Evolutionary conservation across 345 rosid genomes (phyloP).

Genomic region (Brassica nigra): DNA sequence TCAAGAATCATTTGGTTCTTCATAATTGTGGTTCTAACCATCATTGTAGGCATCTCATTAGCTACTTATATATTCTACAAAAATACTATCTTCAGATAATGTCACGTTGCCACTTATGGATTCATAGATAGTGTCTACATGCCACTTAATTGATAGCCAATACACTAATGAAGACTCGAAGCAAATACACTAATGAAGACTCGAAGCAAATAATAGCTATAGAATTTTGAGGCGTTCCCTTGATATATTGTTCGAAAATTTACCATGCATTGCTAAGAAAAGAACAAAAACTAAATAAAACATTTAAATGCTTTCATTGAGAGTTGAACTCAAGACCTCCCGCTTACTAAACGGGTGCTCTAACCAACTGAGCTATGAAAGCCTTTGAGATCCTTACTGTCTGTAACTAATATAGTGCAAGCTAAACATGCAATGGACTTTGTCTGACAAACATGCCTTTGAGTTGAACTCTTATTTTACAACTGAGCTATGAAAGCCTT

Average conservation of each 20-base stretch:
- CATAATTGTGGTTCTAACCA: not conserved
- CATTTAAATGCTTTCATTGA: constrained; percentile 50
- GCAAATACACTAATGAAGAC: no score
- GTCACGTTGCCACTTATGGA: not conserved
- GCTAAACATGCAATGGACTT: no score
- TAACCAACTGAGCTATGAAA: constrained; percentile 93
- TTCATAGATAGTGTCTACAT: not conserved
- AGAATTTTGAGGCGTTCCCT: not conserved
- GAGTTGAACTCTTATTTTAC: constrained; percentile 2
- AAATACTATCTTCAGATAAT: not conserved
- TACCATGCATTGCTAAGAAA: not conserved
- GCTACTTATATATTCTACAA: not conserved
- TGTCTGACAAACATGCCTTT: no score
- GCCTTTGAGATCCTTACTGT: not conserved
- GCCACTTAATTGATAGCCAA: not conserved
- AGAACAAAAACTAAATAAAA: not conserved
- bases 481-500: constrained; percentile 68
- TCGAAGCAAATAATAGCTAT: not conserved
- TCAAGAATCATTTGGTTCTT: not conserved
- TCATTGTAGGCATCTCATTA: not conserved
- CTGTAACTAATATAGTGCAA: no score
- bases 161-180: not conserved
- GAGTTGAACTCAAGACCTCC: constrained; percentile 98
- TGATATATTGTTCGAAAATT: not conserved
- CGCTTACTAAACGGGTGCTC: constrained; percentile 96